Conservation (phyloP, 495 filamentous ascomycete species). For the Chaetomium fimeti region DNA sequence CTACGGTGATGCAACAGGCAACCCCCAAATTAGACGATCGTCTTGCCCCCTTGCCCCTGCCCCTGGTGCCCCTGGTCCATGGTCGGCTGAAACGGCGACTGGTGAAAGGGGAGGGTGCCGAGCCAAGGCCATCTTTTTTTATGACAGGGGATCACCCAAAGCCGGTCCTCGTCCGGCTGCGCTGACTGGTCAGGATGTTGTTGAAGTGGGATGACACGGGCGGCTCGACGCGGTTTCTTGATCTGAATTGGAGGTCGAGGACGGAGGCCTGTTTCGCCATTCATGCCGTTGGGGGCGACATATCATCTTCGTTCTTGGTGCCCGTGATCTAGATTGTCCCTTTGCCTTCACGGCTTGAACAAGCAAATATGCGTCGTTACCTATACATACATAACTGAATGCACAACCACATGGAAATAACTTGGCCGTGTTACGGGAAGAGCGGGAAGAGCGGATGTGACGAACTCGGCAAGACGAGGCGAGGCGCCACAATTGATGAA, state of each 20-base stretch:
- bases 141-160: slow-evolving; percentile 26
- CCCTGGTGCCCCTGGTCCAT: slow-evolving; percentile 18
- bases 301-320: background rate
- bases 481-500: slow-evolving; percentile 1
- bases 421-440: too few species aligned
- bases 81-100: slow-evolving; percentile 38
- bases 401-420: too few species aligned
- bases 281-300: background rate
- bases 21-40: slow-evolving; percentile 36
- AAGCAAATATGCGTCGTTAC: background rate
- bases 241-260: background rate
- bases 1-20: slow-evolving; percentile 25
- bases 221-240: slow-evolving; percentile 1
- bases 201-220: slow-evolving; percentile 7
- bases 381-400: too few species aligned
- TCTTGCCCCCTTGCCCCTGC: slow-evolving; percentile 21
- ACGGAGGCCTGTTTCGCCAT: background rate
- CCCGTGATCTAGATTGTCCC: background rate
- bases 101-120: slow-evolving; percentile 29
- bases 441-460: slow-evolving; percentile 1
- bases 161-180: background rate
- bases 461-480: background rate
- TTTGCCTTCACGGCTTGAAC: background rate
- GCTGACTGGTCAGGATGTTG: background rate
- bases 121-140: slow-evolving; percentile 29